A percentile compares a stretch with the other conserved stretches of the same genome.
These are phyloP conservation scores for Entomortierella lignicola DNA, from an alignment of 192 early-diverging fungal genomes.

Conservation along the genomic window DNA sequence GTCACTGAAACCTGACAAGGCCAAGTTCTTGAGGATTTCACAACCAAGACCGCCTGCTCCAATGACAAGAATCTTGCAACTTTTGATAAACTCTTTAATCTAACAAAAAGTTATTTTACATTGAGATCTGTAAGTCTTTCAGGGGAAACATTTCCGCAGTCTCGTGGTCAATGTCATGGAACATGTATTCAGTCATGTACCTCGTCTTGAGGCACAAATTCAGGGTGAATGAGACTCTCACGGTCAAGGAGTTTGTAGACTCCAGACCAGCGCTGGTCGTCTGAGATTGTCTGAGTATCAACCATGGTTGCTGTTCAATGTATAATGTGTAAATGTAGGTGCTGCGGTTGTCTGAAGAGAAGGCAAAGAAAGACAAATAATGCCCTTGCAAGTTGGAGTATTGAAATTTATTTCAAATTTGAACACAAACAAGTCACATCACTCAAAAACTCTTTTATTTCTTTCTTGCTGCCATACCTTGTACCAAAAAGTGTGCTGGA, in stretches of 20 bases:
- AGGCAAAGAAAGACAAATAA: neutral
- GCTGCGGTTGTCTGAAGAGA: neutral
- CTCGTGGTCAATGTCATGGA: neutral
- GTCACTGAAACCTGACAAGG: constrained; percentile 81
- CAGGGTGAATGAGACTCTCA: constrained; percentile 41
- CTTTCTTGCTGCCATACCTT: constrained; percentile 23
- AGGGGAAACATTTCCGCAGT: neutral
- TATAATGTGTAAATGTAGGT: neutral
- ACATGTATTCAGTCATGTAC: constrained; percentile 2
- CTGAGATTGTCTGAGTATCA: constrained; percentile 22
- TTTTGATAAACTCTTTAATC: constrained; percentile 54
- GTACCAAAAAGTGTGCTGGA: constrained; percentile 54
- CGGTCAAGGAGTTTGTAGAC: constrained; percentile 52
- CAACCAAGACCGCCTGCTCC: constrained; percentile 89
- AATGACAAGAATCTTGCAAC: constrained; percentile 81
- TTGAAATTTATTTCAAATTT: too few species aligned
- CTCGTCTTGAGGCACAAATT: constrained; percentile 41
- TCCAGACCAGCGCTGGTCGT: constrained; percentile 42
- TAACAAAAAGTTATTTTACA: too few species aligned
- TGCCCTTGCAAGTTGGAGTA: too few species aligned
- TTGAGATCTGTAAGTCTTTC: neutral
- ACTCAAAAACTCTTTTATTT: neutral
- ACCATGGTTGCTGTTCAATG: constrained; percentile 20
- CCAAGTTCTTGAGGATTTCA: constrained; percentile 87
- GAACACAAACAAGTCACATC: too few species aligned